A percentile compares a stretch with the other conserved stretches of the same genome.
Conservation (phyloP, 1,284 basidiomycete species). For the Porphyrellus sp. region DNA sequence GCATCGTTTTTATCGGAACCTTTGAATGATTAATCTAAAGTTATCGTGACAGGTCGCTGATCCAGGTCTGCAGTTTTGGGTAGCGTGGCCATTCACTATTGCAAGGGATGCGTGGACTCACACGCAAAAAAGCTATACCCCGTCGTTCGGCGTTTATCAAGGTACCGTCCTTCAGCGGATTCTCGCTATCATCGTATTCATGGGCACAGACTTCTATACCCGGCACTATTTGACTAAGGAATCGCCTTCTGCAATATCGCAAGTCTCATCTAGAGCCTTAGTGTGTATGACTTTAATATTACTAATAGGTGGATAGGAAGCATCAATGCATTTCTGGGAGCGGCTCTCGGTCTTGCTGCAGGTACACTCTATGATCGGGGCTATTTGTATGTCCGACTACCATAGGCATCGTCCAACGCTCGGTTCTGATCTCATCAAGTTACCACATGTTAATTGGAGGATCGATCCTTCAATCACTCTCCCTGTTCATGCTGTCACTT, state of each 20-base stretch:
- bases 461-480: slow-evolving; percentile 25
- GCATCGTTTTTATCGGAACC: neutral
- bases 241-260: slow-evolving; percentile 32
- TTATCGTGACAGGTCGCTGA: slow-evolving; percentile 17
- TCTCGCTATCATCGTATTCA: neutral
- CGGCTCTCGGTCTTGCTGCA: slow-evolving; percentile 11
- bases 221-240: slow-evolving; percentile 30
- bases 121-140: slow-evolving; percentile 18
- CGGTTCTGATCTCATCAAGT: slow-evolving; percentile 15
- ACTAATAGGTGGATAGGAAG: slow-evolving; percentile 33
- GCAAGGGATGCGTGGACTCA: neutral
- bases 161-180: slow-evolving; percentile 19
- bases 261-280: slow-evolving; percentile 5
- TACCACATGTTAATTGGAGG: slow-evolving; percentile 30
- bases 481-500: slow-evolving; percentile 33
- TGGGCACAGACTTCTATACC: slow-evolving; percentile 27
- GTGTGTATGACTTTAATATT: neutral
- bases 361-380: slow-evolving; percentile 29
- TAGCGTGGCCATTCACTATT: neutral
- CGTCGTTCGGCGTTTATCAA: slow-evolving; percentile 32
- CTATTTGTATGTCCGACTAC: slow-evolving; percentile 27
- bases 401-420: neutral
- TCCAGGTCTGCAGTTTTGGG: slow-evolving; percentile 29
- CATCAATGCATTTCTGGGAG: slow-evolving; percentile 20
- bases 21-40: neutral